Evolutionary conservation across 1,139 yeast genomes (phyloP).

Genomic region (Ogataea hybrid): DNA sequence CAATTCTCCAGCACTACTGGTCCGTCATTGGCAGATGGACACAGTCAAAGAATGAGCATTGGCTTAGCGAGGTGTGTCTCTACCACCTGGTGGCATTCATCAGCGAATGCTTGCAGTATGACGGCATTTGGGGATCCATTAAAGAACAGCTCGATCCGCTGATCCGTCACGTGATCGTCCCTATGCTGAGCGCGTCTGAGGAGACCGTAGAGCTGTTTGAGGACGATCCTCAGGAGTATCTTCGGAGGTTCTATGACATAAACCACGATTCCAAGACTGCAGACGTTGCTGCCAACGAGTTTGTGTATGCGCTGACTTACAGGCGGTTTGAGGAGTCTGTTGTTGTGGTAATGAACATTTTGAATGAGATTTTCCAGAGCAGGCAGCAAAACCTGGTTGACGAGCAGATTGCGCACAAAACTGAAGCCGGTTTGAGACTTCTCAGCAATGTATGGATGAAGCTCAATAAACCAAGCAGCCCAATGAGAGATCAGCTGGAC

Average conservation of each 20-base stretch:
- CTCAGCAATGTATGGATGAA: slow-evolving; percentile 46
- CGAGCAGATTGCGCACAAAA: slow-evolving; percentile 38
- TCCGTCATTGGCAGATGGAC: slow-evolving; percentile 58
- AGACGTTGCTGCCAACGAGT: slow-evolving; percentile 80
- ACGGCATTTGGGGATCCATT: slow-evolving; percentile 50
- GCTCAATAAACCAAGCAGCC: slow-evolving; percentile 40
- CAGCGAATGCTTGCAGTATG: slow-evolving; percentile 57
- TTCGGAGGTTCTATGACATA: slow-evolving; percentile 65
- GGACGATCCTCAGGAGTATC: slow-evolving; percentile 72
- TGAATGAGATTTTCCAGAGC: slow-evolving; percentile 50
- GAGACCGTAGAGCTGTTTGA: slow-evolving; percentile 62
- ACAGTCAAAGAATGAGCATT: slow-evolving; percentile 39
- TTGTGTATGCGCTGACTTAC: slow-evolving; percentile 49
- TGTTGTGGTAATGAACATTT: slow-evolving; percentile 41
- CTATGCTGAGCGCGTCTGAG: slow-evolving; percentile 56
- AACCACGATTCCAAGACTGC: slow-evolving; percentile 73
- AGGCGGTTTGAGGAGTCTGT: slow-evolving; percentile 47
- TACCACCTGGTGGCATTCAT: slow-evolving; percentile 64
- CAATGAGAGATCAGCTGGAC: slow-evolving; percentile 47
- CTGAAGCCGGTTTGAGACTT: slow-evolving; percentile 52
- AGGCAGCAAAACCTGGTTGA: slow-evolving; percentile 38
- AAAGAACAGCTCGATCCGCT: slow-evolving; percentile 58
- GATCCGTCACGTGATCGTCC: slow-evolving; percentile 58
- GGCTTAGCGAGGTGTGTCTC: slow-evolving; percentile 60
- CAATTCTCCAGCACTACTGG: slow-evolving; percentile 58